Base-by-base conservation (phyloP, 1,139 yeast genomes). In the Candida smagusa region DNA sequence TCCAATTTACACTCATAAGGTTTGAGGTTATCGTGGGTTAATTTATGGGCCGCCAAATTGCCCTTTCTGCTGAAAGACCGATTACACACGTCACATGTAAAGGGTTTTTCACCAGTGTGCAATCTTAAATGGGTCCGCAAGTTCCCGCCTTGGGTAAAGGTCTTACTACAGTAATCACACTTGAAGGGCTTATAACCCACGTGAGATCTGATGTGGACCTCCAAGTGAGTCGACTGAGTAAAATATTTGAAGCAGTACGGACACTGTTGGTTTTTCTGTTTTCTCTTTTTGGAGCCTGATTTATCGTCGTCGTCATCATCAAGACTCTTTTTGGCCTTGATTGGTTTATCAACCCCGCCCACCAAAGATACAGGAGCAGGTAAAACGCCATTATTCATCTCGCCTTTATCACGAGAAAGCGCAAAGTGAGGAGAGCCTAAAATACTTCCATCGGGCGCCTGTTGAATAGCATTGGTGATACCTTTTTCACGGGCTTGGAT, bases 61-160 rank as follows among this genome's bases (percentile, higher is more conserved):
- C 97, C 97, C 58, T 89, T 85, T 53, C 96, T 77, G 38, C 95
- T 87, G 58, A 89, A 89, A 27, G 79, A 72, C 42, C 87, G 74
- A 22, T 75, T 76, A 58, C 96, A 88, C 9, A 74, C 63, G 23
- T 80, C 82, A 62, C 96, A 88, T 31, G 75, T 69, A 51, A 84
- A 87, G 4, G 96, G 96, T 56, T 84, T 84, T 51, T 87, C 96
- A 22, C 97, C 97, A 1, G 96, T 89, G 54, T 90, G 97, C 21
- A 89, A 69, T 45, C 97, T 70, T 49, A 83, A 68, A 64, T 90
- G 97, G 1, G 96, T 88, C 46, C 95, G 74, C 53, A 90, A 67
- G 59, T 90, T 92, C 11, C 97, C 96, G 46, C 95, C 95, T 58
- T 90, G 97, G 1, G 95, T 85, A 53, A 90, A 90, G 41, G 84